Percentiles rank a stretch among this genome's conserved stretches.
phyloP scores from a whole-genome alignment of 805 yeast genomes.

The Metschnikowia dekortorum region DNA sequence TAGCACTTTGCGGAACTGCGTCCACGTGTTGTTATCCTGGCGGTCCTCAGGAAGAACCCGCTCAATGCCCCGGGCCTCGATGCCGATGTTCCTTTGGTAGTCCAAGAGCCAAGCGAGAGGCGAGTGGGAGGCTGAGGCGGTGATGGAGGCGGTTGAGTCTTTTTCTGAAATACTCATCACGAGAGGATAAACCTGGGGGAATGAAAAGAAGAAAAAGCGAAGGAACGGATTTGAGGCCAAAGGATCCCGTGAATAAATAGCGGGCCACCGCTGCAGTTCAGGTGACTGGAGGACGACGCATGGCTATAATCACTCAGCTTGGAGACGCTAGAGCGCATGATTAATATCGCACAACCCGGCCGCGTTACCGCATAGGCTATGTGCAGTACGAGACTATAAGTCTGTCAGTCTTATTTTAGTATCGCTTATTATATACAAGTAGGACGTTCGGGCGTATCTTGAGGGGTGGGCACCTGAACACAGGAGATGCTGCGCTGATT shows the following conservation, averaged over 20 bases:
- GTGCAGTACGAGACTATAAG: background rate
- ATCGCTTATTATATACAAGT: background rate
- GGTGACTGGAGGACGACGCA: background rate
- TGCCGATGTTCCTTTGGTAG: constrained; percentile 16
- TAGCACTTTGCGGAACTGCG: constrained; percentile 26
- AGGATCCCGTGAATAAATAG: too few species aligned
- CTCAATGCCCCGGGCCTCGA: constrained; percentile 35
- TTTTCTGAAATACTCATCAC: background rate
- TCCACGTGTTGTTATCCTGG: constrained; percentile 4
- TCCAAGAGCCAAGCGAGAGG: background rate
- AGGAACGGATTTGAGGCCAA: too few species aligned
- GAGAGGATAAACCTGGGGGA: background rate
- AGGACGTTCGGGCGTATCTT: too few species aligned
- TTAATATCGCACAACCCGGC: constrained; percentile 5
- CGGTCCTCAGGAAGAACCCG: constrained; percentile 29
- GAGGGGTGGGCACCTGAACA: too few species aligned
- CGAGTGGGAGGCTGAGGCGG: background rate
- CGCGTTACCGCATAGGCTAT: constrained; percentile 7
- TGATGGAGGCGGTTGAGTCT: background rate
- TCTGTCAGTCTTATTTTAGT: too few species aligned
- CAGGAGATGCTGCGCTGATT: too few species aligned
- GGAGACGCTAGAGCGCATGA: background rate
- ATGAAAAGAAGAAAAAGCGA: background rate
- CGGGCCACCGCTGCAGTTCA: too few species aligned
- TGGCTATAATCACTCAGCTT: background rate